phyloP scores from a whole-genome alignment of 1,139 yeast genomes.

The Pichia sp. region DNA sequence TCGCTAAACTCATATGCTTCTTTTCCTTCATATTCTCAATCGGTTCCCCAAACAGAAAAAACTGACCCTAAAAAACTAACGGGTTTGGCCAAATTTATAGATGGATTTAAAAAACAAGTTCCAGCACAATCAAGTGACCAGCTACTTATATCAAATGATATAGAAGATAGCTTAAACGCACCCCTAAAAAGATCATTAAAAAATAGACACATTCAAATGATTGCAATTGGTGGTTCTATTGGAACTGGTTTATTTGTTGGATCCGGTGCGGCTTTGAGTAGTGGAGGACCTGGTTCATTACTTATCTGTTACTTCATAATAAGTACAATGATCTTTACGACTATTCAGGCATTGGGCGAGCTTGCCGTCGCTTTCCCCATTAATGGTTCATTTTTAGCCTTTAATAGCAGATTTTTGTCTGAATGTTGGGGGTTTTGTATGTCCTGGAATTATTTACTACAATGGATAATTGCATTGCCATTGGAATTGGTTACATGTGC shows the following conservation, averaged over 20 bases:
- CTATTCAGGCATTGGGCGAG: conserved; percentile 51
- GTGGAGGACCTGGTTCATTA: conserved; percentile 58
- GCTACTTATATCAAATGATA: neutral
- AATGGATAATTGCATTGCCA: conserved; percentile 61
- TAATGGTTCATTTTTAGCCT: conserved; percentile 56
- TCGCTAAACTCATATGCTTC: too few species aligned
- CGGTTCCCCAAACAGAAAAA: too few species aligned
- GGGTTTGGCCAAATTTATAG: conserved; percentile 1
- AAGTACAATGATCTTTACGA: conserved; percentile 44
- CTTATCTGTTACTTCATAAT: conserved; percentile 42
- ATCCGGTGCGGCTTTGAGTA: conserved; percentile 47
- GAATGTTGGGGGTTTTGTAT: conserved; percentile 67
- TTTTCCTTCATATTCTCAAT: too few species aligned
- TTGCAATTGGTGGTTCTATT: conserved; percentile 77
- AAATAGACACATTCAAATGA: conserved; percentile 60
- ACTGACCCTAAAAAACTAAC: too few species aligned
- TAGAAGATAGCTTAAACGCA: conserved; percentile 28
- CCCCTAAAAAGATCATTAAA: conserved; percentile 57
- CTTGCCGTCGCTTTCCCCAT: conserved; percentile 55
- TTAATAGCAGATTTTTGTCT: conserved; percentile 51
- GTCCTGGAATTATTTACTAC: conserved; percentile 58
- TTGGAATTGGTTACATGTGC: conserved; percentile 63
- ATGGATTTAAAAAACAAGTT: conserved; percentile 9
- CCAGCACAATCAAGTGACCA: too few species aligned
- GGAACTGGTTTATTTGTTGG: conserved; percentile 58